Base-by-base conservation (phyloP, 2,329 filamentous ascomycete genomes). In the Gnomoniopsis sp. region DNA sequence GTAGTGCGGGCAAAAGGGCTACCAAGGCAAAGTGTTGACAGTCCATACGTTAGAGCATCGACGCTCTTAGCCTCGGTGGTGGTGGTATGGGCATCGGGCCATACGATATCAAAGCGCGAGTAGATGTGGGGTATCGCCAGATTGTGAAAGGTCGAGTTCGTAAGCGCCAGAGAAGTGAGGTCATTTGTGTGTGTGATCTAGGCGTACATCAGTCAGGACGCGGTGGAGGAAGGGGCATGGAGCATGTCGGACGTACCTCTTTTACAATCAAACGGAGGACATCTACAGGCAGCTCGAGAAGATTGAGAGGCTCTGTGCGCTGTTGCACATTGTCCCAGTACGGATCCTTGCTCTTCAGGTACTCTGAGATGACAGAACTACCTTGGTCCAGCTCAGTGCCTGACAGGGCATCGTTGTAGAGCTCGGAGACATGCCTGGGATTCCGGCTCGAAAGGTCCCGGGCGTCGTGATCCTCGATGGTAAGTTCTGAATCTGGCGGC, bases 71-170 rank as follows among this genome's bases (percentile, higher is more conserved):
- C 81, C 55, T 88, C 86, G 65, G 89, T 85, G 2, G 82, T 77
- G 10, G 85, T 79, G 8, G 82, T 78, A 63, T 83, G 81, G 34
- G 84, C 84, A 67, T 93, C 90, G 0, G 90, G 90, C 91, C 91
- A 95, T 46, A 93, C 88, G 63, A 95, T 95, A 69, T 95, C 90
- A 72, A 95, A 95, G 61, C 89, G 85, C 19, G 88, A 89, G 75
- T 95, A 95, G 64, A 95, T 91, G 66, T 88, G 85, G 19, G 90
- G 90, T 23, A 91, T 86, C 0, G 89, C 85, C 56, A 95, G 81
- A 47, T 81, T 79, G 73, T 95, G 89, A 14, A 96, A 81, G 30
- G 87, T 86, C 15, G 90, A 91, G 74, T 91, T 90, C 47, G 89
- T 89, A 60, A 91, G 79, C 15, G 90, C 89, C 44, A 95, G 80